Evolutionary conservation across 805 yeast species (phyloP), one percentile per base, ranked within the genome.

Genomic region (Ogataea siamensis): DNA sequence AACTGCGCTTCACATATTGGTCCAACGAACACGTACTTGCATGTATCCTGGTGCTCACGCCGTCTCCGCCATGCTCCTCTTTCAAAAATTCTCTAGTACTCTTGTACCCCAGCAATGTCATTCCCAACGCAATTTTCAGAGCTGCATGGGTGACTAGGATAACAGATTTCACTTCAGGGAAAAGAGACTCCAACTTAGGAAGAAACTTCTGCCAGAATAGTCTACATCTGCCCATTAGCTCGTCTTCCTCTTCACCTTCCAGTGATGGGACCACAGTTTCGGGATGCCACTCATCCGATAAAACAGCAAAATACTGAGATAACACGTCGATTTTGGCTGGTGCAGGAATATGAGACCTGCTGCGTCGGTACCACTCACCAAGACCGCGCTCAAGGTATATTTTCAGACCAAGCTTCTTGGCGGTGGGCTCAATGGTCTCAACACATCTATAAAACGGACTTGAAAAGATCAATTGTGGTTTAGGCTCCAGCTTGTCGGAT

Each of bases 101-200:
- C 0, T 55, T 36, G 39, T 71, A 73, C 0, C 78, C 78, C 52
- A 83, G 54, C 11, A 91, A 65, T 1, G 84, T 73, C 77, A 87
- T 76, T 4, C 96, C 96, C 12, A 91, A 64, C 0, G 94, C 89
- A 43, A 88, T 87, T 58, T 87, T 87, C 5, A 94, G 74, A 3
- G 98, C 97, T 1, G 98, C 99, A 63, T 93, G 98, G 4, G 95
- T 80, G 18, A 87, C 80, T n/a, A 91, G 64, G 15, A 93, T 52
- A 6, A 93, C 66, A 0, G 78, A 68, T 24, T 79, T 76, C 21
- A 78, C 66, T 2, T 77, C 64, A 0, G 95, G 94, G 51, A 64
- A 73, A 42, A 70, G 64, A 6, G 53, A 42, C 46, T 81, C 83
- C 37, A 86, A 68, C 34, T 64, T 67, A 2, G 80, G 76, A 2